Evolutionary conservation across 2,329 filamentous ascomycete species (phyloP), one percentile per base, ranked within the genome.

Genomic region (Periconia digitata): DNA sequence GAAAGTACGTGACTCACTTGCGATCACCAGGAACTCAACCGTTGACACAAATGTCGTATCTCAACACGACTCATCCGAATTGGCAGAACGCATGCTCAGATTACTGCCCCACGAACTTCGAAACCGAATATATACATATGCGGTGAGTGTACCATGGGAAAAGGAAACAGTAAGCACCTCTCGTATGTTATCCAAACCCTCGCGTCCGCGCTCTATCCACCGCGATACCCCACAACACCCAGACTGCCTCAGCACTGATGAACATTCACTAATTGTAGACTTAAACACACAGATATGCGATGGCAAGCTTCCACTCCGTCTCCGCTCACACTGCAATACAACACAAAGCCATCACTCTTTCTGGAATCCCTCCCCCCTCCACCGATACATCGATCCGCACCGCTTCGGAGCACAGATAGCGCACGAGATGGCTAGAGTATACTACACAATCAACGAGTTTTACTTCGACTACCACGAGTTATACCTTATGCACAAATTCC

Each of bases 381-480:
- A 40, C 16, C 27, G 36, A 17, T 47, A 42, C 20, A 16, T 42
- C 8, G 44, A 47, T 17, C 38, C 44, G n/a, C 5, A 8, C 8
- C 41, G 24, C 16, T 20, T 47, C n/a, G 44, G 38, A 4, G 18
- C n/a, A 13, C 18, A 36, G 15, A 27, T 47, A 20, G 44, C 44
- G 5, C 15, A 21, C 13, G 44, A 47, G 17, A 42, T 47, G 7
- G 38, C 38, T n/a, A 24, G 37, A 20, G 10, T 17, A 2, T 41
- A 35, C 39, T 47, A 47, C 44, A 23, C n/a, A n/a, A 27, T 15
- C 10, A 36, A 29, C 15, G 38, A 29, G 8, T 47, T 47, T 32
- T 41, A 47, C 21, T 47, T 42, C 36, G 44, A 41, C 44, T 42
- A 41, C 21, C 44, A 41, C 15, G 44, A 47, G 16, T 32, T 42